Conservation (phyloP, 306 rosid genomes). For the Bauhinia variegata region DNA sequence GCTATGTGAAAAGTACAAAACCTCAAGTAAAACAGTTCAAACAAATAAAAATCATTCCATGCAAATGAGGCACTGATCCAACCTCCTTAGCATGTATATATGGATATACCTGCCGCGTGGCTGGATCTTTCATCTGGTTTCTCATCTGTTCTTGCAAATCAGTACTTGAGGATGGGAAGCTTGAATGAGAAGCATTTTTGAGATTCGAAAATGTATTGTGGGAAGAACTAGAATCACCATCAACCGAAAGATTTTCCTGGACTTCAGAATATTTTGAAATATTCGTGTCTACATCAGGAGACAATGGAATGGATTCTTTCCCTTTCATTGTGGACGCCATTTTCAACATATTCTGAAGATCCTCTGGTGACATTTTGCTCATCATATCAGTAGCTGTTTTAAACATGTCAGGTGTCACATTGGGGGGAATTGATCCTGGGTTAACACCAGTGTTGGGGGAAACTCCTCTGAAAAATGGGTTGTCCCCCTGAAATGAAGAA, state of each 20-base stretch:
- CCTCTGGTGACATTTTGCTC: slow-evolving; percentile 78
- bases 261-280: too few relatives aligned
- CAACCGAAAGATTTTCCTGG: not conserved
- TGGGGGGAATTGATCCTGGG: slow-evolving; percentile 62
- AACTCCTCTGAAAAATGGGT: slow-evolving; percentile 50
- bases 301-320: slow-evolving; percentile 50
- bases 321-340: slow-evolving; percentile 73
- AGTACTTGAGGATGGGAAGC: slow-evolving; percentile 65
- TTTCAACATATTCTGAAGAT: slow-evolving; percentile 87
- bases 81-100: slow-evolving; percentile 23
- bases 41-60: slow-evolving; percentile 21
- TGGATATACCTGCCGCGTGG: slow-evolving; percentile 80
- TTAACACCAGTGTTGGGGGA: slow-evolving; percentile 51
- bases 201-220: slow-evolving; percentile 45
- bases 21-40: not conserved
- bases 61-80: not conserved
- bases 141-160: slow-evolving; percentile 96
- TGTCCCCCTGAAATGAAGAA: slow-evolving; percentile 69
- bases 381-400: slow-evolving; percentile 85
- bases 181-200: slow-evolving; percentile 56
- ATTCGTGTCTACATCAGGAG: slow-evolving; percentile 40
- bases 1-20: slow-evolving; percentile 7
- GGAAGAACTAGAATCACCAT: slow-evolving; percentile 60
- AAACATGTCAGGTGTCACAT: slow-evolving; percentile 79
- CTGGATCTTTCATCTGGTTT: slow-evolving; percentile 97